Conservation (phyloP, 495 filamentous ascomycete species). For the Penicillium simplicissimum region DNA sequence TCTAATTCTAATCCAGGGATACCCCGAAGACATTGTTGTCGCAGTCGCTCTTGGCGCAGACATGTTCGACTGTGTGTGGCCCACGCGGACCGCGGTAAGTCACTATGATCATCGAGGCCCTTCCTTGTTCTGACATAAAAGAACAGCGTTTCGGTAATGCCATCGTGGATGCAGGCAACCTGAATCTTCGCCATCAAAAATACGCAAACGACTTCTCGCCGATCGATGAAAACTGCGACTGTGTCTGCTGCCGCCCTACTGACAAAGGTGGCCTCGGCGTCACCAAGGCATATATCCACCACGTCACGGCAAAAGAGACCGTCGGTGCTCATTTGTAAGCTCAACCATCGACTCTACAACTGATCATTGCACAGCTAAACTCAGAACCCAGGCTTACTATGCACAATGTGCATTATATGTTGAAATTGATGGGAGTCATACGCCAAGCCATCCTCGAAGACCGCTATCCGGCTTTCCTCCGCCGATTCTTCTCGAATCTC, state of each 20-base stretch:
- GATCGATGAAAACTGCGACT: conserved; percentile 78
- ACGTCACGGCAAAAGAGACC: conserved; percentile 91
- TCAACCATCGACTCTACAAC: neutral
- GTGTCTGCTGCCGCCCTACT: conserved; percentile 69
- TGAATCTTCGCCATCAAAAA: conserved; percentile 77
- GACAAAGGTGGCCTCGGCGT: conserved; percentile 76
- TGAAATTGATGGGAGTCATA: conserved; percentile 74
- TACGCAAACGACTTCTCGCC: conserved; percentile 80
- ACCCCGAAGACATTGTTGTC: conserved; percentile 92
- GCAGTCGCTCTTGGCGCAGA: conserved; percentile 91
- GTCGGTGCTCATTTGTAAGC: conserved; percentile 83
- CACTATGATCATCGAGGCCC: neutral
- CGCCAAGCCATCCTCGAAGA: conserved; percentile 82
- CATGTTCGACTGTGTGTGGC: conserved; percentile 99
- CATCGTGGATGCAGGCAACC: conserved; percentile 73
- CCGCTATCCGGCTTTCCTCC: conserved; percentile 75
- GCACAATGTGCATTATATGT: conserved; percentile 91
- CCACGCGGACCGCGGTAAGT: conserved; percentile 81
- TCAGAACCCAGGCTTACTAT: conserved; percentile 65
- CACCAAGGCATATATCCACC: conserved; percentile 86
- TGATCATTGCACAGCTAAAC: neutral
- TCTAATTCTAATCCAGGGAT: conserved; percentile 56
- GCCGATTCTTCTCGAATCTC: conserved; percentile 69
- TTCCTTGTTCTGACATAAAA: neutral
- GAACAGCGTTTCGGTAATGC: conserved; percentile 82